Evolutionary conservation across 352 stramenopile genomes (phyloP).

Genomic region (Blastocystis sp.): DNA sequence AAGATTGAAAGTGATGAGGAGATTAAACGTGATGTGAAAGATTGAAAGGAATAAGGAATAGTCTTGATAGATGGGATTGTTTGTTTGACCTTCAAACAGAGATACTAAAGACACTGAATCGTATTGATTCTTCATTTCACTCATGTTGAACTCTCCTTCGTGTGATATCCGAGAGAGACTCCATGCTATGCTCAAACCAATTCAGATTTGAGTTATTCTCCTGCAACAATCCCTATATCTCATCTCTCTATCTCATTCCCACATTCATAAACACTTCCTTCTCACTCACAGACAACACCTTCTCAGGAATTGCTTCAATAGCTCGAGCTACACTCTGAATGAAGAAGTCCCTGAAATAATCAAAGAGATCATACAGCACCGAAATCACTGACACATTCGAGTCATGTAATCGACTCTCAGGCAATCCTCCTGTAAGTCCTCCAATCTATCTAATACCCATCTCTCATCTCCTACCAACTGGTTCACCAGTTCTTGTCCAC

Average conservation of each 20-base stretch:
- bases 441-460: background rate
- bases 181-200: constrained; percentile 1
- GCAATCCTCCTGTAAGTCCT: background rate
- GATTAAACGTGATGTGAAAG: background rate
- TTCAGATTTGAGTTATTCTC: constrained; percentile 17
- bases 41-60: too few relatives aligned
- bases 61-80: too few relatives aligned
- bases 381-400: background rate
- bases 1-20: background rate
- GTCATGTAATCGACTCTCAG: constrained; percentile 3
- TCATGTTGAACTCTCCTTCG: background rate
- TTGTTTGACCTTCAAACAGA: background rate
- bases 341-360: constrained; percentile 16
- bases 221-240: background rate
- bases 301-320: background rate
- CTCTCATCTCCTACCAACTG: constrained; percentile 1
- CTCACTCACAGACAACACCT: background rate
- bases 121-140: background rate
- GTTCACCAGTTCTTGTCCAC: constrained; percentile 14
- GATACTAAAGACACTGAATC: background rate
- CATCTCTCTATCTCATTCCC: background rate
- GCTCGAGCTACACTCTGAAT: background rate
- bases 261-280: constrained; percentile 16
- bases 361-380: background rate
- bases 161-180: background rate